Base-by-base conservation (phyloP, 202 grass and related monocot genomes). In the Panicum virgatum region DNA sequence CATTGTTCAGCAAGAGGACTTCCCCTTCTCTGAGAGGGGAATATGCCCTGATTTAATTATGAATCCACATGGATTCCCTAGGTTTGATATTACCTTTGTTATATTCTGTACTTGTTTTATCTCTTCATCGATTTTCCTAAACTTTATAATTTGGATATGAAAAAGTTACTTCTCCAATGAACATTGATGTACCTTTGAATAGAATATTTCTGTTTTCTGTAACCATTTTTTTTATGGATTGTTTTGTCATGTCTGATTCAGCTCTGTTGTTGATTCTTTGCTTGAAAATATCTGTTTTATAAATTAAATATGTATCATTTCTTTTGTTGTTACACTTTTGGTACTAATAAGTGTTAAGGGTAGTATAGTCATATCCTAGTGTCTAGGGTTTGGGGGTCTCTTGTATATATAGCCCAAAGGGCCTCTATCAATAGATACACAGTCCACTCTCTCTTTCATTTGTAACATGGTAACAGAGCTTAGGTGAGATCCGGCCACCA, bases 41-140 rank as follows among this genome's bases (percentile, higher is more conserved):
- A 90, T 98, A 74, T 98, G 96, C 80, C 96, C 96, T 87, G 96
- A 95, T 95, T 89, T 98, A 80, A 98, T 98, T 57, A 98, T 98
- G 96, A 98, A 98, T 73, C 96, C 96, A 51, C 90, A 95, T 83
- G 96, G 96, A 88, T 98, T 95, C 82, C 96, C 92, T 43, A 98
- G 96, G 96, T 98, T 84, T 81, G 60, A 68, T 53, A 26, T 89
- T 74, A 12, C 10, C 51, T 87, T 78, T 70, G 18, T 82, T 73
- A 73, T 61, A 68, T 27, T 85, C 2, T 75, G 53, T 68, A 72
- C 29, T 18, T 80, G 4, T 52, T 79, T 78, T 58, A n/a, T 66
- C 29, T 72, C 36, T 86, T 77, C 38, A 26, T 63, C 70, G 39
- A 70, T 91, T 86, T 91, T 48, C 64, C 26, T 73, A 68, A 52